Conservation (phyloP, 768 basidiomycete genomes). For the Cubamyces sp. region DNA sequence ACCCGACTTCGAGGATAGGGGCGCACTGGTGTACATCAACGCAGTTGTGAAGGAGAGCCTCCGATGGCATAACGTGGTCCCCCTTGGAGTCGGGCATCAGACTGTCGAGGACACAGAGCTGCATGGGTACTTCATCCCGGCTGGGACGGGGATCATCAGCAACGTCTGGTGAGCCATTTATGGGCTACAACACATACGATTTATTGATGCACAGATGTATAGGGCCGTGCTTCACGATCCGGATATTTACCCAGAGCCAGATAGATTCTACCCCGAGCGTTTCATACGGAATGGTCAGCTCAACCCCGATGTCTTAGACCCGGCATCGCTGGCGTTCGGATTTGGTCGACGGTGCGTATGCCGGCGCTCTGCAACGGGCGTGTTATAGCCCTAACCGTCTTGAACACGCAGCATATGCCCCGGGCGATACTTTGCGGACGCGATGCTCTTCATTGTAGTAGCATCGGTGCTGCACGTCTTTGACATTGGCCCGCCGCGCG, state of each 20-base stretch:
- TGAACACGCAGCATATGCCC: conserved; percentile 22
- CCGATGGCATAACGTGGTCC: conserved; percentile 20
- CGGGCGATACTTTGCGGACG: conserved; percentile 21
- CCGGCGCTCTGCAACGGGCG: neutral
- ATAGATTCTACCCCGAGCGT: conserved; percentile 82
- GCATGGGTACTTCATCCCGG: conserved; percentile 29
- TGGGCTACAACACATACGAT: no score
- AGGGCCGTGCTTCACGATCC: conserved; percentile 58
- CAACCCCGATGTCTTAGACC: conserved; percentile 51
- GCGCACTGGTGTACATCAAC: conserved; percentile 10
- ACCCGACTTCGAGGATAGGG: conserved; percentile 11
- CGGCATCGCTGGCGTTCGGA: conserved; percentile 29
- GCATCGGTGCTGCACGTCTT: conserved; percentile 26
- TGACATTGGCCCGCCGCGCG: conserved; percentile 20
- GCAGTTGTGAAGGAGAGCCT: conserved; percentile 18
- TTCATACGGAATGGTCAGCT: conserved; percentile 57
- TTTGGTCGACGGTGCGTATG: conserved; percentile 28
- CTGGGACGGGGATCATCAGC: conserved; percentile 27
- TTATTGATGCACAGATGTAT: no score
- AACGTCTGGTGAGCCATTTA: conserved; percentile 35
- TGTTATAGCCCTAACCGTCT: neutral
- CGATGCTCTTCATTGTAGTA: conserved; percentile 19
- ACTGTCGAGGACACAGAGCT: conserved; percentile 30
- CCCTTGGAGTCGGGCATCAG: conserved; percentile 31
- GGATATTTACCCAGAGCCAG: conserved; percentile 83